Evolutionary conservation across 192 early-diverging fungal genomes (phyloP).

Genomic region (Kappamyces sp.): DNA sequence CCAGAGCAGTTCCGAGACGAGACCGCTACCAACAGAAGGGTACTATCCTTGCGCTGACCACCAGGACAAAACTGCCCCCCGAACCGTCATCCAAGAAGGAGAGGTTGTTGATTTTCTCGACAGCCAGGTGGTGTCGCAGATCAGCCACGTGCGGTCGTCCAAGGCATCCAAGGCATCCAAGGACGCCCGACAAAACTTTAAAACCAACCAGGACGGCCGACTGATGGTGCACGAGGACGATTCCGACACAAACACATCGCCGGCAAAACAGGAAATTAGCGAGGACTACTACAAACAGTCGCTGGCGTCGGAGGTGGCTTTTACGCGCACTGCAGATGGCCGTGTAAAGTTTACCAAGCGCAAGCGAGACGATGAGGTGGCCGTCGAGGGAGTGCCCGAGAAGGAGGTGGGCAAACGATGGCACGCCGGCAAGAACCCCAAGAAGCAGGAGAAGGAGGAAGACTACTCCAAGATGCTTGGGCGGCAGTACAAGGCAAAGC

Average conservation of each 20-base stretch:
- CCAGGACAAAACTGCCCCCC: constrained; percentile 2
- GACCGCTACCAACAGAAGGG: constrained; percentile 17
- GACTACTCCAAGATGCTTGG: constrained; percentile 45
- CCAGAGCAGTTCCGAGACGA: constrained; percentile 40
- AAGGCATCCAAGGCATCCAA: constrained; percentile 34
- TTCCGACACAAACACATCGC: constrained; percentile 35
- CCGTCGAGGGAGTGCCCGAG: constrained; percentile 29
- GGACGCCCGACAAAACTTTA: constrained; percentile 43
- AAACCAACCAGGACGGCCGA: constrained; percentile 67
- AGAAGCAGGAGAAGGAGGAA: constrained; percentile 15
- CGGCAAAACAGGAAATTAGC: constrained; percentile 23
- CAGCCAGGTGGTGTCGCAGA: constrained; percentile 60
- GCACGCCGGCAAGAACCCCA: constrained; percentile 18
- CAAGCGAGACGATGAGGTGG: constrained; percentile 60
- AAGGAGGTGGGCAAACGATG: constrained; percentile 20
- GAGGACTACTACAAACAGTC: constrained; percentile 88
- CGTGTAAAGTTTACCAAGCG: constrained; percentile 84
- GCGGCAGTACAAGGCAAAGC: constrained; percentile 75
- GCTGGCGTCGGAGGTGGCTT: constrained; percentile 72
- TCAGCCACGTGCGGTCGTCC: constrained; percentile 26
- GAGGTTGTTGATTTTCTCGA: constrained; percentile 85
- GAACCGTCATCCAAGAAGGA: constrained; percentile 43
- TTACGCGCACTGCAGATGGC: constrained; percentile 73
- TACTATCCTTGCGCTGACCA: constrained; percentile 2
- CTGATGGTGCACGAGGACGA: constrained; percentile 74